Evolutionary conservation across 768 basidiomycete species (phyloP).

Genomic region (Pleurotus giganteus): DNA sequence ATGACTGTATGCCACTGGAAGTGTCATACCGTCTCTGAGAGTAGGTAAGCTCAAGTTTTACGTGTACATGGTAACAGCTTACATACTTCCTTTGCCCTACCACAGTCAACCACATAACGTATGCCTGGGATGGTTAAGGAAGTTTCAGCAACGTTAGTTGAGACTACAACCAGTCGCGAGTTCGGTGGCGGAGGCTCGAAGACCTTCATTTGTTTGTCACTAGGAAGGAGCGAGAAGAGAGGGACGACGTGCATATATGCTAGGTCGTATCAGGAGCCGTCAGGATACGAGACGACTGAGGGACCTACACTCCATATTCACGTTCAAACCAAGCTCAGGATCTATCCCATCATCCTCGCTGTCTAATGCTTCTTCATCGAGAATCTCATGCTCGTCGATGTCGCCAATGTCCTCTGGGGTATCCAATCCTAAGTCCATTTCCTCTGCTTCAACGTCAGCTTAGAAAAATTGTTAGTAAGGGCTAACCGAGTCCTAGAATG

Average conservation of each 20-base stretch:
- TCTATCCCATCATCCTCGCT: slow-evolving; percentile 57
- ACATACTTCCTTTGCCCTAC: slow-evolving; percentile 87
- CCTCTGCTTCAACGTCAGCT: slow-evolving; percentile 63
- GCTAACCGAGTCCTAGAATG: slow-evolving; percentile 8
- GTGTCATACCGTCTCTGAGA: slow-evolving; percentile 79
- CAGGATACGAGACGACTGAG: slow-evolving; percentile 8
- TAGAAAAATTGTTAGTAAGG: slow-evolving; percentile 18
- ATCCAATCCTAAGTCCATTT: slow-evolving; percentile 3
- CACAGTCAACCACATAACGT: slow-evolving; percentile 96
- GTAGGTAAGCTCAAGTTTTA: background rate
- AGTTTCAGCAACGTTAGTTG: slow-evolving; percentile 97
- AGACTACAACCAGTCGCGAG: slow-evolving; percentile 85
- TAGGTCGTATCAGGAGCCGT: slow-evolving; percentile 26
- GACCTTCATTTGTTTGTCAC: slow-evolving; percentile 93
- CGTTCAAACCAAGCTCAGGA: background rate
- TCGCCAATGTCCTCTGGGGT: slow-evolving; percentile 48
- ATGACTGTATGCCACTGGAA: slow-evolving; percentile 82
- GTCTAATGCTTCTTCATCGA: slow-evolving; percentile 69
- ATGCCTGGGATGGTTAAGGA: slow-evolving; percentile 97
- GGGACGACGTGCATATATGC: slow-evolving; percentile 95
- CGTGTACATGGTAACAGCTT: background rate
- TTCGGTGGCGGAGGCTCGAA: slow-evolving; percentile 83
- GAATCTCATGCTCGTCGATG: slow-evolving; percentile 63
- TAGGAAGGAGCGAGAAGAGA: slow-evolving; percentile 88
- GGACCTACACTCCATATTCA: slow-evolving; percentile 57